phyloP scores from a whole-genome alignment of 2,329 filamentous ascomycete genomes.

The Camillea tinctor region DNA sequence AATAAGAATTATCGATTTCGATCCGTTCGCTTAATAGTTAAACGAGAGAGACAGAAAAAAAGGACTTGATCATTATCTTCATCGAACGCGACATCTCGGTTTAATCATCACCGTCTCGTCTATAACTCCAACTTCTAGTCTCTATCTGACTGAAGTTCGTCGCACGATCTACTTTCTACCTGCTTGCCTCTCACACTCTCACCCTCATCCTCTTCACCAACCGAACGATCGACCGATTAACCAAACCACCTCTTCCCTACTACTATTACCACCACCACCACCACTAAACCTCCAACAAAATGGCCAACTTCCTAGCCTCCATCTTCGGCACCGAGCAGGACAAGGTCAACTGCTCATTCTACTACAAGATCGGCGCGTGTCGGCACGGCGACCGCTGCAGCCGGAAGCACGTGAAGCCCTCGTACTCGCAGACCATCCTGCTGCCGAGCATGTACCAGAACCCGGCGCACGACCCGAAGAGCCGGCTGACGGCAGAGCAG shows the following conservation, averaged over 20 bases:
- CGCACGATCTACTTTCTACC: too few species aligned
- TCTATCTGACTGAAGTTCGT: too few species aligned
- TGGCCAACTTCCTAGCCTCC: constrained; percentile 98
- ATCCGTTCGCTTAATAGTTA: not conserved
- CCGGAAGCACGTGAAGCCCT: constrained; percentile 98
- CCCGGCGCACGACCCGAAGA: constrained; percentile 93
- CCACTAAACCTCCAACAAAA: constrained; percentile 35
- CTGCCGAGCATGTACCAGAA: constrained; percentile 99
- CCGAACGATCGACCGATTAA: too few species aligned
- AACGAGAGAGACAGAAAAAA: not conserved
- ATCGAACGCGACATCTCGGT: too few species aligned
- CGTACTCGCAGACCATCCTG: constrained; percentile 95
- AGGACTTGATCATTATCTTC: too few species aligned
- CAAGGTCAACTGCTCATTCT: constrained; percentile 99
- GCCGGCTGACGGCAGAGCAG: constrained; percentile 93
- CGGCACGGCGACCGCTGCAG: constrained; percentile 97
- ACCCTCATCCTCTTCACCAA: too few species aligned
- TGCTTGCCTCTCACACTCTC: too few species aligned
- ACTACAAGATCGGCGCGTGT: constrained; percentile 99
- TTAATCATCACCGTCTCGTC: too few species aligned
- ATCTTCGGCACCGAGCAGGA: constrained; percentile 99
- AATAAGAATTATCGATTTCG: not conserved
- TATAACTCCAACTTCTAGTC: too few species aligned
- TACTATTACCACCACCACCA: too few species aligned
- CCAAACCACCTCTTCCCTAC: too few species aligned